phyloP scores from a whole-genome alignment of 345 rosid species.

The Psidium friedrichsthalianum region DNA sequence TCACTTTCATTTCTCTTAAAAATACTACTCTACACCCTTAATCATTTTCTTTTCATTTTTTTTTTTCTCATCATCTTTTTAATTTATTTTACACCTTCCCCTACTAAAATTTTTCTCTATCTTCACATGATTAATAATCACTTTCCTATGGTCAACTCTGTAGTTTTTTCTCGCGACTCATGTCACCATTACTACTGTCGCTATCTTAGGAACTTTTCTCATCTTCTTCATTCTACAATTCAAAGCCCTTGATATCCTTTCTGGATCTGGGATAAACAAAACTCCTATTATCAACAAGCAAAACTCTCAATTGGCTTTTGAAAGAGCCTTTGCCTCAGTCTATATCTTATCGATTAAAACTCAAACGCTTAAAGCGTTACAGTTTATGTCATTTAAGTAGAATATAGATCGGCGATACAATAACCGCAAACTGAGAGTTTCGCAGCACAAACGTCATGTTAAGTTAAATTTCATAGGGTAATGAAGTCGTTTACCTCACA shows the following conservation, averaged over 20 bases:
- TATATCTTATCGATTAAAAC: neutral
- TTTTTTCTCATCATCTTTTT: too few relatives aligned
- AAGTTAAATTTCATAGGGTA: neutral
- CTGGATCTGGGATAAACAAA: neutral
- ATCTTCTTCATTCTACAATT: neutral
- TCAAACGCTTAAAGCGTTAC: neutral
- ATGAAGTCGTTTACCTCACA: constrained; percentile 50
- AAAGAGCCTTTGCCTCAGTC: neutral
- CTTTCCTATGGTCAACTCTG: neutral
- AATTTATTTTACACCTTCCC: too few relatives aligned
- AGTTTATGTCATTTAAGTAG: neutral
- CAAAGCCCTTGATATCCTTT: neutral
- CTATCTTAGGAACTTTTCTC: neutral
- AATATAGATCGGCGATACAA: neutral
- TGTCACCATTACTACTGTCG: neutral
- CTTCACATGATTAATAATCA: neutral
- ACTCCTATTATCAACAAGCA: neutral
- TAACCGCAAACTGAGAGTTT: neutral
- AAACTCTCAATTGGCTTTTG: neutral
- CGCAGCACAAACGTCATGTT: neutral
- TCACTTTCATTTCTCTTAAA: too few relatives aligned
- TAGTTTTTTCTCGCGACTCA: neutral
- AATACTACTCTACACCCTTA: too few relatives aligned
- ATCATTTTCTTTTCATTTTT: too few relatives aligned
- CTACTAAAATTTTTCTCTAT: too few relatives aligned